A percentile compares a stretch with the other conserved stretches of the same genome.
Conservation (phyloP, 1,284 basidiomycete genomes). For the Austroboletus novae-zelandiae region DNA sequence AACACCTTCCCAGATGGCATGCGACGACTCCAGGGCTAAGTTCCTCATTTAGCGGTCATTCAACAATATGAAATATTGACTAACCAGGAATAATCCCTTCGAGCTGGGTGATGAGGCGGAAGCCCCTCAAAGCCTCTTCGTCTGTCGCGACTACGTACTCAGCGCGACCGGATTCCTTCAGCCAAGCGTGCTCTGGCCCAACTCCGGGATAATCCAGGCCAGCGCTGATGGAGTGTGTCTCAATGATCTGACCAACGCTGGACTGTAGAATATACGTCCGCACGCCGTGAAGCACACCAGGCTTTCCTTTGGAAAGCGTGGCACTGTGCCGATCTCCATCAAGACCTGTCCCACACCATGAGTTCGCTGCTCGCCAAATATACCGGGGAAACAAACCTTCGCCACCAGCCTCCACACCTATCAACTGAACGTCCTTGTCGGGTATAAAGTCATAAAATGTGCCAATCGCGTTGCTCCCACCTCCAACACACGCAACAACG, state of each 20-base stretch:
- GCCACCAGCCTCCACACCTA: constrained; percentile 96
- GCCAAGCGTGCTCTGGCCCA: constrained; percentile 95
- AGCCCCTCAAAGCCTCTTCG: constrained; percentile 89
- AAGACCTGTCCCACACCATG: constrained; percentile 49
- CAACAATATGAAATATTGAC: constrained; percentile 20
- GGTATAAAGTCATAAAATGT: constrained; percentile 94
- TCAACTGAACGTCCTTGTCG: constrained; percentile 77
- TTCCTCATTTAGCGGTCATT: constrained; percentile 7
- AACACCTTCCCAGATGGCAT: constrained; percentile 93
- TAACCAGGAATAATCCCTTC: constrained; percentile 97
- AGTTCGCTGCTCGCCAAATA: not conserved
- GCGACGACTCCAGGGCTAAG: constrained; percentile 88
- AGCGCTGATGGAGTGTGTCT: constrained; percentile 97
- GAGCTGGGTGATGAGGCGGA: constrained; percentile 86
- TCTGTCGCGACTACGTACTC: constrained; percentile 95
- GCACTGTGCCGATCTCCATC: constrained; percentile 89
- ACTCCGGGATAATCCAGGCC: constrained; percentile 93
- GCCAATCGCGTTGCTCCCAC: constrained; percentile 97
- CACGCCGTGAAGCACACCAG: constrained; percentile 96
- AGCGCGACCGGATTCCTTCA: constrained; percentile 92
- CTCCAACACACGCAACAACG: constrained; percentile 96
- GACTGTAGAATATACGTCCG: constrained; percentile 94
- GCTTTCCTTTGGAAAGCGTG: constrained; percentile 85
- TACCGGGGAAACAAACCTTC: constrained; percentile 58
- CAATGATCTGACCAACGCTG: constrained; percentile 86